A percentile compares a stretch with the other conserved stretches of the same genome.
phyloP scores from a whole-genome alignment of 2,329 filamentous ascomycete genomes.

The Blumeriella jaapii region DNA sequence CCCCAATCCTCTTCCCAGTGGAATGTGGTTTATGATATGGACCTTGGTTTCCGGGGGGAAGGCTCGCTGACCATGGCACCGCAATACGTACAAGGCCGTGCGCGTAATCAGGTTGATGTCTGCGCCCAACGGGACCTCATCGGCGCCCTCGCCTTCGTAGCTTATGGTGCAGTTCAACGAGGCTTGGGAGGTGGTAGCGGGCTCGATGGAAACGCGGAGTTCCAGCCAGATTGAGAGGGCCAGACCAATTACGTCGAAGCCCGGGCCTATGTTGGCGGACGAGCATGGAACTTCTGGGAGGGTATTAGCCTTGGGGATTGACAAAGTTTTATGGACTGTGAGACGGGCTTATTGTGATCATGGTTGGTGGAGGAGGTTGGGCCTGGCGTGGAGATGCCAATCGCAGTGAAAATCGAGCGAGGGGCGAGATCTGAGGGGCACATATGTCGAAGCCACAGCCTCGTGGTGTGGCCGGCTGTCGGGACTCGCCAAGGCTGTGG shows the following conservation, averaged over 20 bases:
- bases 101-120: conserved; percentile 88
- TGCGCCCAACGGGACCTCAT: conserved; percentile 71
- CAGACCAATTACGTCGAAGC: conserved; percentile 95
- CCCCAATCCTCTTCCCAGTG: conserved; percentile 82
- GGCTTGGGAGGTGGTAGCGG: conserved; percentile 36
- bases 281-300: conserved; percentile 64
- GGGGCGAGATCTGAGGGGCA: too few relatives aligned
- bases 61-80: conserved; percentile 75
- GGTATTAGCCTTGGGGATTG: conserved; percentile 2
- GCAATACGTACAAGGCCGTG: conserved; percentile 85
- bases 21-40: conserved; percentile 92
- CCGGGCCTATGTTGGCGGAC: conserved; percentile 93
- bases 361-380: not conserved
- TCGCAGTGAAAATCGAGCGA: too few relatives aligned
- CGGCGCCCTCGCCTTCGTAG: conserved; percentile 65
- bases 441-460: too few relatives aligned
- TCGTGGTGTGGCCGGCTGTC: too few relatives aligned
- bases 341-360: conserved; percentile 13
- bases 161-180: conserved; percentile 81
- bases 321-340: not conserved
- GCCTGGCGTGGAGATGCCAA: too few relatives aligned
- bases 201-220: conserved; percentile 62
- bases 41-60: conserved; percentile 84
- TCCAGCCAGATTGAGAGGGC: conserved; percentile 91
- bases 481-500: too few relatives aligned